phyloP scores from a whole-genome alignment of 495 filamentous ascomycete species.

The Neurospora sp. region DNA sequence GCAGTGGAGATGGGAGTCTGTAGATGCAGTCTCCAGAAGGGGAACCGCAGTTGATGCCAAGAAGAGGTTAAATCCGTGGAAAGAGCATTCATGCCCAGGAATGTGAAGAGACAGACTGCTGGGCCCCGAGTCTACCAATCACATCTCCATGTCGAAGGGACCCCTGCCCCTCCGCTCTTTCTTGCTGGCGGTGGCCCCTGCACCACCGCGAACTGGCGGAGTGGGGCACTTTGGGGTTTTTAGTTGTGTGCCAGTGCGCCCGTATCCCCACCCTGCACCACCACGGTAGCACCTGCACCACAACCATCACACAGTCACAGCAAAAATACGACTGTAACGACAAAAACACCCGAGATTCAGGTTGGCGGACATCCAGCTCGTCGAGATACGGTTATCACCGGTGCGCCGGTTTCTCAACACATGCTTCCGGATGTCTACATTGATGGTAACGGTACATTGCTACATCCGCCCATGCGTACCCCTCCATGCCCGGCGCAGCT shows the following conservation, averaged over 20 bases:
- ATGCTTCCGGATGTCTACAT: neutral
- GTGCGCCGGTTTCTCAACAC: neutral
- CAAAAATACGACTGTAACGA: neutral
- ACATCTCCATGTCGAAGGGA: neutral
- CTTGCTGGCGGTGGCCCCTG: neutral
- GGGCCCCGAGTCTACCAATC: neutral
- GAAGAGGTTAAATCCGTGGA: neutral
- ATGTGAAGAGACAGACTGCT: neutral
- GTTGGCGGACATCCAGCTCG: neutral
- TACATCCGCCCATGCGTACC: neutral
- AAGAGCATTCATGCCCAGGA: neutral
- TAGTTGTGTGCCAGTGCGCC: neutral
- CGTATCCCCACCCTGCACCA: neutral
- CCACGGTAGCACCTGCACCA: neutral
- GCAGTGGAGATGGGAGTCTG: neutral
- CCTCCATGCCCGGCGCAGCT: neutral
- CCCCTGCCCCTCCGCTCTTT: neutral
- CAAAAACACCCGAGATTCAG: neutral
- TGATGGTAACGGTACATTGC: neutral
- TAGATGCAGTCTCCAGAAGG: neutral
- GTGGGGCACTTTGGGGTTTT: neutral
- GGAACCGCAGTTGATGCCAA: neutral
- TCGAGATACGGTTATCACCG: neutral
- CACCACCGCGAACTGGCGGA: neutral
- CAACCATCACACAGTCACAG: neutral